These are phyloP conservation scores for Amaranthus cruentus DNA, from an alignment of 148 eudicot genomes.

Conservation along the genomic window DNA sequence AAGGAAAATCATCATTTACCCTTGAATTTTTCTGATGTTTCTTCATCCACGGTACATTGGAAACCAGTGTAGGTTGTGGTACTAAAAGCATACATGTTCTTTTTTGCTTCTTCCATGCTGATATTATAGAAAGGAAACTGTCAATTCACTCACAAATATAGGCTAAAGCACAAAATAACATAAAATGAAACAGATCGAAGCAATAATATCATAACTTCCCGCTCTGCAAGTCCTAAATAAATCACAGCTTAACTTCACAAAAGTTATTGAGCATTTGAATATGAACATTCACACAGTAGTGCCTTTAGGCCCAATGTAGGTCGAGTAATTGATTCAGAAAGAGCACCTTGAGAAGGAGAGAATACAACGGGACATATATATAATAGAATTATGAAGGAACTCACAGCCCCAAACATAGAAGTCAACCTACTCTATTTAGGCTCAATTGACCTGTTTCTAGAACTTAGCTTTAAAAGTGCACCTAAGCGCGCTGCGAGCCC, in stretches of 20 bases:
- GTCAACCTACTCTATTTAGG: neutral
- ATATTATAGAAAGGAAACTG: slow-evolving; percentile 7
- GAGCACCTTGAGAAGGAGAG: neutral
- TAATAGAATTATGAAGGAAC: neutral
- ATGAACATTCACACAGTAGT: neutral
- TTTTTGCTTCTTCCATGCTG: slow-evolving; percentile 97
- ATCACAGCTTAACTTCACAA: neutral
- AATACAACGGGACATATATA: neutral
- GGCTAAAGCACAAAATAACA: neutral
- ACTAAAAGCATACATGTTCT: slow-evolving; percentile 96
- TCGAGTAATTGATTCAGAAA: neutral
- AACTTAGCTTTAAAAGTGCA: too few species aligned
- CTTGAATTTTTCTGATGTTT: slow-evolving; percentile 86
- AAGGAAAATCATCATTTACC: slow-evolving; percentile 31
- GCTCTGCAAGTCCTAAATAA: neutral
- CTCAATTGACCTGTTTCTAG: neutral
- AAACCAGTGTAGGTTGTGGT: slow-evolving; percentile 98
- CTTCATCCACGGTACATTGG: slow-evolving; percentile 93
- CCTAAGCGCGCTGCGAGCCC: too few species aligned
- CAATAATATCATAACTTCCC: neutral
- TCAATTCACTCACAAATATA: neutral
- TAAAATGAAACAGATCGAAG: neutral
- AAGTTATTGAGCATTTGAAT: neutral
- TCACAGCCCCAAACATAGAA: neutral
- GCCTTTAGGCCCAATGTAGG: neutral